Base-by-base conservation (phyloP, 1,284 basidiomycete genomes). In the Pholiota adiposa region DNA sequence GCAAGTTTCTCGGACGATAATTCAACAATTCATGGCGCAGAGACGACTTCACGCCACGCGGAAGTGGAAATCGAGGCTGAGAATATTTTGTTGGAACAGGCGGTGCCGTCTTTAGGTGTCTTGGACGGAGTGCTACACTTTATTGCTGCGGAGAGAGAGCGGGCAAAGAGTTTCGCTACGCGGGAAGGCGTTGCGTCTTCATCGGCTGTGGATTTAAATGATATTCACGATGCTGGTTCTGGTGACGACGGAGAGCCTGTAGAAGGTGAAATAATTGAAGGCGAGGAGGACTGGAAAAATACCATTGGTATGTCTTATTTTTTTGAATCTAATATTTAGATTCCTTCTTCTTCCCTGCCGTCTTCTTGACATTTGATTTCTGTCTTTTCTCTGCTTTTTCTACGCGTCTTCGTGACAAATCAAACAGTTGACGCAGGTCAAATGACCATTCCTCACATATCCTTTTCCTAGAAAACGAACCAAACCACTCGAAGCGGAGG, bases 121-220 rank as follows among this genome's bases (percentile, higher is more conserved):
- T 77, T 90, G 6, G 86, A 87, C 54, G 82, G 83, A 59, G 87
- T 86, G 0, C 75, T 91, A 11, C 82, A 79, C 33, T 91, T 89
- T 62, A 79, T 91, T 44, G 87, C 87, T 40, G 83, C 81, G 8
- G 88, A 91, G 68, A 77, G 87, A 11, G 88, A 91, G 67, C 77
- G 87, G 19, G 87, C 80, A 25, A 77, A 79, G 63, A 75, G 83
- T 61, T 76, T 76, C 55, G 80, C 80, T 53, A 53, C 29, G 72
- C 66, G 63, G 34, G 64, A 55, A 23, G 59, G 40, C n/a, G 36
- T 57, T 23, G 49, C 59, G 21, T 46, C 49, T 12, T 46, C 44
- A 25, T 48, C 41, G 25, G 36, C 34, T 18, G 43, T 38, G 34
- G 59, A 53, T 14, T 46, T 18, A 6, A 50, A 55, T 11, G 65